Evolutionary conservation across 306 rosid genomes (phyloP).

Genomic region (Erythrophleum fordii): DNA sequence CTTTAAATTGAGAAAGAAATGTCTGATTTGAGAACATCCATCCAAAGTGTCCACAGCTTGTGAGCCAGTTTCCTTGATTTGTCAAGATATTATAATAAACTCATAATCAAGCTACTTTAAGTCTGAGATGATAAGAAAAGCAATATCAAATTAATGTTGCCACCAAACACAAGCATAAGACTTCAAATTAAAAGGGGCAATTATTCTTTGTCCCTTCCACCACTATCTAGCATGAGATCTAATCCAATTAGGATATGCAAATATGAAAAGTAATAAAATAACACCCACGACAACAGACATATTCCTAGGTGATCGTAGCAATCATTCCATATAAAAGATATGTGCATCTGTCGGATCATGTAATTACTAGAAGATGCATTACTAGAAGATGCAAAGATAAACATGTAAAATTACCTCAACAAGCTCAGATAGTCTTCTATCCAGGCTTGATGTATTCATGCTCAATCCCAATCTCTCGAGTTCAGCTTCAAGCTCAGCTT

Average conservation of each 20-base stretch:
- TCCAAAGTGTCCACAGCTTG: neutral
- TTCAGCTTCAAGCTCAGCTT: constrained; percentile 99
- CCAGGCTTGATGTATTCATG: constrained; percentile 57
- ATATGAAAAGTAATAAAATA: constrained; percentile 16
- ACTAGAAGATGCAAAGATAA: constrained; percentile 14
- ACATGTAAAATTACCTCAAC: constrained; percentile 66
- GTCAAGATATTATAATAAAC: neutral
- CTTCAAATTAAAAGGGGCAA: neutral
- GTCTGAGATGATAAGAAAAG: neutral
- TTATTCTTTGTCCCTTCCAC: constrained; percentile 18
- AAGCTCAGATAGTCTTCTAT: constrained; percentile 56
- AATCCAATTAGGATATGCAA: constrained; percentile 17
- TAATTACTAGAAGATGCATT: neutral
- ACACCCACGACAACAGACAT: neutral
- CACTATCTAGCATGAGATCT: neutral
- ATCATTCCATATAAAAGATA: neutral
- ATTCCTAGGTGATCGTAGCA: neutral
- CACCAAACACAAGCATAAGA: neutral
- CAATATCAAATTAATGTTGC: neutral
- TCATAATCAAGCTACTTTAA: neutral
- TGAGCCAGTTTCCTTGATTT: neutral
- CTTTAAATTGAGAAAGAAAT: neutral
- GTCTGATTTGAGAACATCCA: neutral
- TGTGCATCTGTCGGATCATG: neutral
- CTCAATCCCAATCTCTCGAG: constrained; percentile 83